Conservation (phyloP, 139 green algal genomes). For the Coelastrella sp. region DNA sequence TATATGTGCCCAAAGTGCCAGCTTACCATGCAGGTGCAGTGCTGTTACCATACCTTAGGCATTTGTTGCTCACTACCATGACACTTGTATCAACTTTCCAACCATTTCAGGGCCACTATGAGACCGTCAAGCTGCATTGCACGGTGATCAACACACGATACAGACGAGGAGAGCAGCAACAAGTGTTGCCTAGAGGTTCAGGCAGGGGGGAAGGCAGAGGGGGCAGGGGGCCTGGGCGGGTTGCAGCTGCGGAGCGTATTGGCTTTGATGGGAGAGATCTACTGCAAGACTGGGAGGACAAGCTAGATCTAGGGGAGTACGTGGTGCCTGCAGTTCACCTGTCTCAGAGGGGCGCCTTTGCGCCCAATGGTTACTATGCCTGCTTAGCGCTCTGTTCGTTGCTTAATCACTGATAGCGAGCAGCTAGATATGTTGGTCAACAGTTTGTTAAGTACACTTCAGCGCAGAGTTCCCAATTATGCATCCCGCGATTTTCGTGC, state of each 20-base stretch:
- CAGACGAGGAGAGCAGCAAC: background rate
- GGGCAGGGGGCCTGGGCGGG: constrained; percentile 19
- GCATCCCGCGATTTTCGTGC: no score
- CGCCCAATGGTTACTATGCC: constrained; percentile 54
- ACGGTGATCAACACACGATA: constrained; percentile 64
- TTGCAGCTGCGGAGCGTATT: constrained; percentile 15
- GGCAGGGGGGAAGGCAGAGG: background rate
- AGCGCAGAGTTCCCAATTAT: no score
- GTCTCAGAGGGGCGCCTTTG: constrained; percentile 54
- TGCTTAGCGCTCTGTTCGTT: constrained; percentile 4
- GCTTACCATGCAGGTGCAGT: no score
- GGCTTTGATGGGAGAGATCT: constrained; percentile 60
- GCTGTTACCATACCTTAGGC: no score
- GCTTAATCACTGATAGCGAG: no score
- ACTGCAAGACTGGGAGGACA: constrained; percentile 1
- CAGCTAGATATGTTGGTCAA: no score
- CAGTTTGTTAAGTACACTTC: no score
- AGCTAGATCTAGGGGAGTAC: constrained; percentile 13
- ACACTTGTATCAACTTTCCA: no score
- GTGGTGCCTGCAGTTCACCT: constrained; percentile 43
- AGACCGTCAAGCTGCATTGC: constrained; percentile 61
- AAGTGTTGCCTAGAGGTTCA: background rate
- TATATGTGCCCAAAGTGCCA: no score
- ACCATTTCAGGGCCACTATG: constrained; percentile 56
- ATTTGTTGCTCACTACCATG: no score